Evolutionary conservation across 495 filamentous ascomycete genomes (phyloP).

Genomic region (Peziza echinospora): DNA sequence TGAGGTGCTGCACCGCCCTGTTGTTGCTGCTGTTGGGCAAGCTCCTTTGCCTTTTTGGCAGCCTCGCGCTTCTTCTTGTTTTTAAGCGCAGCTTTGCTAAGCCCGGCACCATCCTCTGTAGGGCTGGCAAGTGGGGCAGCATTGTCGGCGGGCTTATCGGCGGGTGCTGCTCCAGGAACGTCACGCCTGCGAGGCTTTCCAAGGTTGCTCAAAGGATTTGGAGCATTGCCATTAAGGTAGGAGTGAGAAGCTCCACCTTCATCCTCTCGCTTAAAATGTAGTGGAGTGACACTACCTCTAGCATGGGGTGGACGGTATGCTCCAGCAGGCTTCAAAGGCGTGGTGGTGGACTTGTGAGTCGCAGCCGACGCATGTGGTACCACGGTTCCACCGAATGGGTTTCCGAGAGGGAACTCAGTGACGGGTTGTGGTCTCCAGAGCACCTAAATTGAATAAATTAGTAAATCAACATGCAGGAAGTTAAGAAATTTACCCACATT

Average conservation of each 20-base stretch:
- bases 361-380: conserved; percentile 65
- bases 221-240: conserved; percentile 50
- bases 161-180: conserved; percentile 64
- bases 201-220: conserved; percentile 46
- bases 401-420: conserved; percentile 36
- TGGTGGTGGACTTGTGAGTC: conserved; percentile 66
- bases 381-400: conserved; percentile 58
- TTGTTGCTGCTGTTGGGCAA: conserved; percentile 25
- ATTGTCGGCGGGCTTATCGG: conserved; percentile 39
- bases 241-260: conserved; percentile 81
- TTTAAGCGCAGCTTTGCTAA: conserved; percentile 76
- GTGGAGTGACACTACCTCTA: conserved; percentile 63
- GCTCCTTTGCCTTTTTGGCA: conserved; percentile 68
- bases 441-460: no score
- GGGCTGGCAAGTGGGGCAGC: conserved; percentile 39
- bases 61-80: conserved; percentile 99
- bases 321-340: conserved; percentile 80
- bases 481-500: no score
- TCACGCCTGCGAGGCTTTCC: conserved; percentile 47
- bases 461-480: no score
- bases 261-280: conserved; percentile 94
- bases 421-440: conserved; percentile 60
- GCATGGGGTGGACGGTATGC: conserved; percentile 95
- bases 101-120: conserved; percentile 38
- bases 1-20: conserved; percentile 15